Percentiles rank a stretch among this genome's conserved stretches.
phyloP scores from a whole-genome alignment of 441 rosid species.

The Raphanus hybrid region DNA sequence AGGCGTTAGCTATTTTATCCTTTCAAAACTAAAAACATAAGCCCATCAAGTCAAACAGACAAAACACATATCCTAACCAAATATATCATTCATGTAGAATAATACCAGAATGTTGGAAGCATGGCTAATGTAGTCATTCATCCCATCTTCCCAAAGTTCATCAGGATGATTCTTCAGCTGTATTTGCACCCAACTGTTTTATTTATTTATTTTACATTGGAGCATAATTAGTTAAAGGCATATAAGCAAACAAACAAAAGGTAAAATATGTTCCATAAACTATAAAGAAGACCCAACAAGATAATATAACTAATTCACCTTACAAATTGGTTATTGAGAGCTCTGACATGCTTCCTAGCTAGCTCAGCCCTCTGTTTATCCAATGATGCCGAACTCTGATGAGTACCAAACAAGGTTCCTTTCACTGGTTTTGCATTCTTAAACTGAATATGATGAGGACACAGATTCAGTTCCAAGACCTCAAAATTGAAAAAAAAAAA shows the following conservation, averaged over 20 bases:
- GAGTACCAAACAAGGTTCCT: conserved; percentile 43
- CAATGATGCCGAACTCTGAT: conserved; percentile 30
- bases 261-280: conserved; percentile 1
- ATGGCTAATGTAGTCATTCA: conserved; percentile 77
- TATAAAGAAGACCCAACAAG: neutral
- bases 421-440: conserved; percentile 64
- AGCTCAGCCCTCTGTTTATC: conserved; percentile 72
- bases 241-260: neutral
- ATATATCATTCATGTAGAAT: neutral
- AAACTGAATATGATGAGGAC: conserved; percentile 46
- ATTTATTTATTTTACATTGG: conserved; percentile 35
- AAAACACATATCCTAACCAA: neutral
- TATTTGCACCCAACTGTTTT: conserved; percentile 86
- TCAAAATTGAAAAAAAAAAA: too few species aligned
- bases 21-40: neutral
- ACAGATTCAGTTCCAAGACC: too few species aligned
- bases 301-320: conserved; percentile 51
- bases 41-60: neutral
- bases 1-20: conserved; percentile 7
- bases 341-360: conserved; percentile 88
- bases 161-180: conserved; percentile 94
- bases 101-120: conserved; percentile 76
- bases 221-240: conserved; percentile 1
- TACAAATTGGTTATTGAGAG: conserved; percentile 94
- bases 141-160: conserved; percentile 98